A percentile compares a stretch with the other conserved stretches of the same genome.
phyloP scores from a whole-genome alignment of 306 rosid genomes.

The Fragaria iinumae region DNA sequence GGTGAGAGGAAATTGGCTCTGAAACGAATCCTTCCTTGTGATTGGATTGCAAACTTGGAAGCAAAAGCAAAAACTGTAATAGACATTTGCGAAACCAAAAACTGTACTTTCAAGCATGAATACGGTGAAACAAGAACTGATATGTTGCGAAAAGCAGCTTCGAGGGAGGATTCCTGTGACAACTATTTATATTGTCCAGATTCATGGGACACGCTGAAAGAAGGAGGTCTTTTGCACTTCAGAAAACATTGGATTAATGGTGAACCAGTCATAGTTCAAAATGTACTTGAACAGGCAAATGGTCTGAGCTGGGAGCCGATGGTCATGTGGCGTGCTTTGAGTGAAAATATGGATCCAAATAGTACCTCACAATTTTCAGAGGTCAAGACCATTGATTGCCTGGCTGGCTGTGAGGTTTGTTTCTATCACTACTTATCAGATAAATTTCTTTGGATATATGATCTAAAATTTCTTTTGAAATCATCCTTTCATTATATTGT shows the following conservation, averaged over 20 bases:
- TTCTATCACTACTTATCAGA: conserved; percentile 10
- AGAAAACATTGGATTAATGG: conserved; percentile 65
- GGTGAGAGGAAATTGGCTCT: conserved; percentile 54
- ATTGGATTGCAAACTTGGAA: conserved; percentile 57
- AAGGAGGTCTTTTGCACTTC: conserved; percentile 42
- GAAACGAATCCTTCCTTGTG: conserved; percentile 56
- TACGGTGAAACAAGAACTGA: conserved; percentile 24
- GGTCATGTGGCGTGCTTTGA: conserved; percentile 87
- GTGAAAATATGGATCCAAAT: conserved; percentile 49
- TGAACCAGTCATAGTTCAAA: conserved; percentile 66
- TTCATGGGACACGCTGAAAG: conserved; percentile 33
- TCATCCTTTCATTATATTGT: background rate
- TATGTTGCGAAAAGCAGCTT: conserved; percentile 45
- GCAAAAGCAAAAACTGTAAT: conserved; percentile 40
- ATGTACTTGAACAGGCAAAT: conserved; percentile 62
- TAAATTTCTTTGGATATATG: background rate
- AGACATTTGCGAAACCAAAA: conserved; percentile 21
- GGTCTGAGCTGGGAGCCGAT: conserved; percentile 95
- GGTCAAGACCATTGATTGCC: conserved; percentile 86
- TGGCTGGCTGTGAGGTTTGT: conserved; percentile 82
- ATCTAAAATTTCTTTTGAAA: too few relatives aligned
- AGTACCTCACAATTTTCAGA: conserved; percentile 52
- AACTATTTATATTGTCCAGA: conserved; percentile 52
- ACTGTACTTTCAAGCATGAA: conserved; percentile 27
- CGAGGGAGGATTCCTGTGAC: conserved; percentile 42